Evolutionary conservation across 106 monocot genomes (phyloP).

Genomic region (Acorus gramineus): DNA sequence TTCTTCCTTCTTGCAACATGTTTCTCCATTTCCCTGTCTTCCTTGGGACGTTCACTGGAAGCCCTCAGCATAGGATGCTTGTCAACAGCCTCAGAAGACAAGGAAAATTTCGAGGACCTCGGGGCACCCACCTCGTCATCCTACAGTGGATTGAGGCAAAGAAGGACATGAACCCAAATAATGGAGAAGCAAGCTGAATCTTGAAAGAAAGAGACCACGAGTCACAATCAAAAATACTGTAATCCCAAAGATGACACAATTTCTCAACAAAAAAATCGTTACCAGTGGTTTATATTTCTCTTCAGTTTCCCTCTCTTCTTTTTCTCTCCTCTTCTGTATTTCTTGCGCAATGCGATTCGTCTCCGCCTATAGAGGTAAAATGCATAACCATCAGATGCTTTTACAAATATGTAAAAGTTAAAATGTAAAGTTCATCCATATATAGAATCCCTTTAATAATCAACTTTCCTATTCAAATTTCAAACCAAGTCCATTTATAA

Average conservation of each 20-base stretch:
- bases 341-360: constrained; percentile 63
- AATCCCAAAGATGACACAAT: constrained; percentile 7
- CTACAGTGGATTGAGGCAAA: constrained; percentile 99
- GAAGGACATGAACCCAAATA: constrained; percentile 86
- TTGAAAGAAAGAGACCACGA: constrained; percentile 32
- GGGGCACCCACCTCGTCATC: constrained; percentile 29
- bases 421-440: neutral
- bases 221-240: constrained; percentile 22
- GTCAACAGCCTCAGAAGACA: constrained; percentile 2
- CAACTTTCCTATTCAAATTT: too few relatives aligned
- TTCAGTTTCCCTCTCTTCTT: constrained; percentile 39
- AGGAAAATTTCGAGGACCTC: constrained; percentile 8
- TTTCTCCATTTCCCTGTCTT: constrained; percentile 33
- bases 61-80: constrained; percentile 18
- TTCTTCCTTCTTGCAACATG: constrained; percentile 28
- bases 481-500: too few relatives aligned
- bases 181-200: constrained; percentile 90
- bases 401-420: neutral
- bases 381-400: neutral
- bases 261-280: constrained; percentile 4
- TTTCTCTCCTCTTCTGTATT: constrained; percentile 77
- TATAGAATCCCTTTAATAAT: too few relatives aligned
- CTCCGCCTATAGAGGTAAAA: constrained; percentile 35
- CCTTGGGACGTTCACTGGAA: constrained; percentile 22
- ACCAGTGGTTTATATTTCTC: constrained; percentile 35